Percentiles rank a stretch among this genome's conserved stretches.
Evolutionary conservation across 148 eudicot genomes (phyloP).

Genomic region (Nyssa sinensis): DNA sequence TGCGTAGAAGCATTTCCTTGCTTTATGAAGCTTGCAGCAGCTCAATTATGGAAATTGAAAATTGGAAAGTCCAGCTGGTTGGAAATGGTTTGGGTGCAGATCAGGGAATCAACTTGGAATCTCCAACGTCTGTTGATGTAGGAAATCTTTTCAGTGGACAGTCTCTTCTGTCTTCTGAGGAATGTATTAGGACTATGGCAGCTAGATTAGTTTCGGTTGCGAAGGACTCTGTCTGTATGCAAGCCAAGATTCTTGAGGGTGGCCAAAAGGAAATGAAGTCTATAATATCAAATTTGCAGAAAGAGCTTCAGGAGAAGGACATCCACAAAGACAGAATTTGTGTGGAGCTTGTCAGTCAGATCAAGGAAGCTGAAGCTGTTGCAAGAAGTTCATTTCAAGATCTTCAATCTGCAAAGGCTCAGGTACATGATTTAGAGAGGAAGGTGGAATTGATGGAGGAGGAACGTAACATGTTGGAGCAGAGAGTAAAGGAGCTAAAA

Average conservation of each 20-base stretch:
- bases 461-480: slow-evolving; percentile 53
- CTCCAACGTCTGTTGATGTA: slow-evolving; percentile 34
- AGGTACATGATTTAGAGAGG: slow-evolving; percentile 49
- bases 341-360: slow-evolving; percentile 82
- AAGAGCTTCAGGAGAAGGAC: slow-evolving; percentile 86
- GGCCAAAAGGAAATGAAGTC: slow-evolving; percentile 60
- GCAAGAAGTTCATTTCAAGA: slow-evolving; percentile 61
- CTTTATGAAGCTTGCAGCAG: slow-evolving; percentile 69
- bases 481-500: slow-evolving; percentile 53
- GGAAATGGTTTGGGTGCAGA: slow-evolving; percentile 44
- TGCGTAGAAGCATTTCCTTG: slow-evolving; percentile 47
- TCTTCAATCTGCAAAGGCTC: slow-evolving; percentile 47
- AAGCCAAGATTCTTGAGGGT: slow-evolving; percentile 43
- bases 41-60: slow-evolving; percentile 58
- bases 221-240: slow-evolving; percentile 40
- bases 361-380: slow-evolving; percentile 71
- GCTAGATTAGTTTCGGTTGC: slow-evolving; percentile 47
- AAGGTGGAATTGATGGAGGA: slow-evolving; percentile 42
- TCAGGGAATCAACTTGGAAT: slow-evolving; percentile 28
- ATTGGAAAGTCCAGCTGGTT: slow-evolving; percentile 41
- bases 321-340: slow-evolving; percentile 68
- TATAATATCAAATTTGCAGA: slow-evolving; percentile 60
- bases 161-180: slow-evolving; percentile 37
- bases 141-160: slow-evolving; percentile 24
- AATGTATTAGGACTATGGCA: slow-evolving; percentile 37